Conservation (phyloP, 2,329 filamentous ascomycete species). For the Blastomyces parvus region DNA sequence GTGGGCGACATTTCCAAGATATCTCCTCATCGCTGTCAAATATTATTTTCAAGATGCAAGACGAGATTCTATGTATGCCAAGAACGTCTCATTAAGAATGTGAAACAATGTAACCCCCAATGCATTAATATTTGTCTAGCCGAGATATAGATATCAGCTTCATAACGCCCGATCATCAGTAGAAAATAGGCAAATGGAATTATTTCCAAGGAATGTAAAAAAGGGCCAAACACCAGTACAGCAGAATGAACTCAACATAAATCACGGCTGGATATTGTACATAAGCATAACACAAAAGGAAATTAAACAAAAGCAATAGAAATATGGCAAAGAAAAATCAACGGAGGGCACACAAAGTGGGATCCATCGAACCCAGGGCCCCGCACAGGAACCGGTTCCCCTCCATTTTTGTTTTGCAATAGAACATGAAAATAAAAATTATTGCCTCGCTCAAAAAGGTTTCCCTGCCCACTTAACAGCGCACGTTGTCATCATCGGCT, state of each 20-base stretch:
- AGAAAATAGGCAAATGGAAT: not conserved
- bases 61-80: not conserved
- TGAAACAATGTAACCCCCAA: not conserved
- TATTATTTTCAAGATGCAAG: not conserved
- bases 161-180: not conserved
- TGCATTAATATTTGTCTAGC: not conserved
- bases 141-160: not conserved
- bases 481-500: not conserved
- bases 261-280: conserved; percentile 8
- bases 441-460: not conserved
- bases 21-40: not conserved
- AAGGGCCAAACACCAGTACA: not conserved
- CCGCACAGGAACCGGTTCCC: not conserved
- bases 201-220: conserved; percentile 1
- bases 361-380: not conserved
- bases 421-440: not conserved
- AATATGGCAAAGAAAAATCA: not conserved
- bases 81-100: not conserved
- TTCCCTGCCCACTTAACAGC: not conserved
- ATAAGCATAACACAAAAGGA: not conserved
- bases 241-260: not conserved
- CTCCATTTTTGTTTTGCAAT: not conserved
- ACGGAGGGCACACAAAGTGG: not conserved
- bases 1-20: not conserved
- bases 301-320: not conserved